Evolutionary conservation across 2,329 filamentous ascomycete genomes (phyloP).

Genomic region (Aspergillus persii): DNA sequence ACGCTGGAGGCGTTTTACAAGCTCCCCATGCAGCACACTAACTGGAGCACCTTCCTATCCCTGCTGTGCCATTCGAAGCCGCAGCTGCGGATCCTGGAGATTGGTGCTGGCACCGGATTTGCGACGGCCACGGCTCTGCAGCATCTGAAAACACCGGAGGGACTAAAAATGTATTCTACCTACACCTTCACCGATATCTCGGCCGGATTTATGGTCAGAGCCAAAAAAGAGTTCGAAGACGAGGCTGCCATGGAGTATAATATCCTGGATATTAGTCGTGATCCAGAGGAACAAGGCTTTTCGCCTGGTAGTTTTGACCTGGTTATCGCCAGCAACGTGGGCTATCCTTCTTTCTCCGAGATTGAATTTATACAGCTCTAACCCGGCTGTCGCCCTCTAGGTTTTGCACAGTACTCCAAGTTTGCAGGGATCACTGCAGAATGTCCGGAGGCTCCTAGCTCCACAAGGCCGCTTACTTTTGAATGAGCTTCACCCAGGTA

Average conservation of each 20-base stretch:
- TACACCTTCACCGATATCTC: conserved; percentile 32
- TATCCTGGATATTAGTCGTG: conserved; percentile 28
- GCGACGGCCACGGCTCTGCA: conserved; percentile 19
- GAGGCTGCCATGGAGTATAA: conserved; percentile 26
- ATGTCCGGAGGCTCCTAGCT: conserved; percentile 27
- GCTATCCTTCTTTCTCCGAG: neutral
- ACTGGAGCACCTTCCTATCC: conserved; percentile 5
- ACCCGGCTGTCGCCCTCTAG: neutral
- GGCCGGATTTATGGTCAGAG: conserved; percentile 24
- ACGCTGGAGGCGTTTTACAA: too few relatives aligned
- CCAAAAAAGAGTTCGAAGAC: conserved; percentile 18
- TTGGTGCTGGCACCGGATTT: conserved; percentile 28
- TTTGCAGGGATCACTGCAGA: neutral
- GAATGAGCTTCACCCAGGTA: conserved; percentile 35
- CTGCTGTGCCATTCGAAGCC: conserved; percentile 21
- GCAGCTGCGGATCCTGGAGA: conserved; percentile 21
- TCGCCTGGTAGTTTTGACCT: conserved; percentile 28
- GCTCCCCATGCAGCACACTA: neutral
- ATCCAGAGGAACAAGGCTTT: conserved; percentile 29
- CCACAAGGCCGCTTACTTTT: conserved; percentile 49
- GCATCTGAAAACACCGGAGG: neutral
- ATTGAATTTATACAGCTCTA: too few relatives aligned
- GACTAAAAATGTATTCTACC: conserved; percentile 11
- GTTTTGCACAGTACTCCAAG: conserved; percentile 16
- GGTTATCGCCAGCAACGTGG: conserved; percentile 33